A percentile compares a stretch with the other conserved stretches of the same genome.
These are phyloP conservation scores for Trichoderma sp. DNA, from an alignment of 2,329 filamentous ascomycete species.

Conservation along the genomic window DNA sequence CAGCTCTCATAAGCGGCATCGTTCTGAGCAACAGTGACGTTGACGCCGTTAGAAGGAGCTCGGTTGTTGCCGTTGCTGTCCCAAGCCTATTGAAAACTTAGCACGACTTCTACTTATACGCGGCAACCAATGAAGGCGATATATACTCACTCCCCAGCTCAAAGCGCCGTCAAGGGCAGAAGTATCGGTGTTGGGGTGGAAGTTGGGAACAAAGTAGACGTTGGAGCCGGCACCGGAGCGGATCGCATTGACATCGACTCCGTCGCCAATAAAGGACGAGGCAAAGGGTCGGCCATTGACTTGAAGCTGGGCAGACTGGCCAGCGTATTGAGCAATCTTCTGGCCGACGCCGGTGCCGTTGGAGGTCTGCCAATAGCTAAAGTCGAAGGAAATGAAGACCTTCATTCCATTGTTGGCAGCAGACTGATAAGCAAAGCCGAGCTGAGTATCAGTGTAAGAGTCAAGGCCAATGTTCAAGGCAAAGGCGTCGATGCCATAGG, in stretches of 20 bases:
- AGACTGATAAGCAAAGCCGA: conserved; percentile 51
- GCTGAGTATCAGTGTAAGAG: conserved; percentile 47
- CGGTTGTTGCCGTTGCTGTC: conserved; percentile 50
- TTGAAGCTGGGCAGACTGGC: conserved; percentile 48
- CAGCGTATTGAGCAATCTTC: conserved; percentile 50
- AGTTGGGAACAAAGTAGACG: conserved; percentile 54
- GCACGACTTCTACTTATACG: background rate
- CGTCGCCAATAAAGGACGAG: conserved; percentile 55
- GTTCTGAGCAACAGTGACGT: conserved; percentile 44
- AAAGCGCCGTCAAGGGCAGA: conserved; percentile 48
- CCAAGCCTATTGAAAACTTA: conserved; percentile 39
- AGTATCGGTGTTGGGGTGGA: conserved; percentile 42
- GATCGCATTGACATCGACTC: conserved; percentile 46
- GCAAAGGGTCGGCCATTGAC: conserved; percentile 54
- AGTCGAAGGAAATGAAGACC: conserved; percentile 60
- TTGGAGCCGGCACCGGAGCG: conserved; percentile 45
- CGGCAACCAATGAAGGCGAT: background rate
- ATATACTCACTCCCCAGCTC: conserved; percentile 41
- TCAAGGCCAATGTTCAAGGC: conserved; percentile 54
- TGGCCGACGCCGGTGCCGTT: conserved; percentile 45
- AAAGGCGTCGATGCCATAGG: conserved; percentile 50
- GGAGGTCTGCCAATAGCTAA: conserved; percentile 48
- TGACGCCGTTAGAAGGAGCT: conserved; percentile 44
- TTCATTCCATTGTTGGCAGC: conserved; percentile 51
- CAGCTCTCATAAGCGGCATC: conserved; percentile 40